Conservation (phyloP, 805 yeast species). For the Saccharomycopsis sp. region DNA sequence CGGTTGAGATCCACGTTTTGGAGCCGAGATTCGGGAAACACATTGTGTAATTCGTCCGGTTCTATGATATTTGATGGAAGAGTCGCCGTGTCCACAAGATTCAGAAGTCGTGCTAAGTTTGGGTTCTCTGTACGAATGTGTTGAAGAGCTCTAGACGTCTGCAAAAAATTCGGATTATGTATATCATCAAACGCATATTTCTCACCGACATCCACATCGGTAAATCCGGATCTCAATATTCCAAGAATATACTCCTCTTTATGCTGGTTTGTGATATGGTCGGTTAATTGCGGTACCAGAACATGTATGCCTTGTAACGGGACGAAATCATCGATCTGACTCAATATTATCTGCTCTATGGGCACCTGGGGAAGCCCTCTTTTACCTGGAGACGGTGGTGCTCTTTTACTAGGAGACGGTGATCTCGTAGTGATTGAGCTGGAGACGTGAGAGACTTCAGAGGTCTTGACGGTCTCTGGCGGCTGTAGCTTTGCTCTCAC, state of each 20-base stretch:
- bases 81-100: background rate
- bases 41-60: background rate
- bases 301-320: slow-evolving; percentile 4
- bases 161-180: background rate
- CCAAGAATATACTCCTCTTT: background rate
- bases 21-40: background rate
- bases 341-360: slow-evolving; percentile 4
- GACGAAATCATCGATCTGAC: slow-evolving; percentile 5
- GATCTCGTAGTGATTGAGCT: too few species aligned
- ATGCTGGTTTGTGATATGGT: slow-evolving; percentile 4
- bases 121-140: slow-evolving; percentile 3
- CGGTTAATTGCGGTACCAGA: background rate
- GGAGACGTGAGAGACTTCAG: too few species aligned
- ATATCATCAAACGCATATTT: background rate
- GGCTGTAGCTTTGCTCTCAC: background rate
- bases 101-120: background rate
- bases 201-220: background rate
- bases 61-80: background rate
- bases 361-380: slow-evolving; percentile 9
- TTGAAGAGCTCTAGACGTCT: background rate
- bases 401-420: background rate
- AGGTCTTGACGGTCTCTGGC: background rate
- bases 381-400: background rate
- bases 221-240: background rate
- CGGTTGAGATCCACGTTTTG: background rate